phyloP scores from a whole-genome alignment of 164 flowering plant species.

The Nymphaea thermarum region DNA sequence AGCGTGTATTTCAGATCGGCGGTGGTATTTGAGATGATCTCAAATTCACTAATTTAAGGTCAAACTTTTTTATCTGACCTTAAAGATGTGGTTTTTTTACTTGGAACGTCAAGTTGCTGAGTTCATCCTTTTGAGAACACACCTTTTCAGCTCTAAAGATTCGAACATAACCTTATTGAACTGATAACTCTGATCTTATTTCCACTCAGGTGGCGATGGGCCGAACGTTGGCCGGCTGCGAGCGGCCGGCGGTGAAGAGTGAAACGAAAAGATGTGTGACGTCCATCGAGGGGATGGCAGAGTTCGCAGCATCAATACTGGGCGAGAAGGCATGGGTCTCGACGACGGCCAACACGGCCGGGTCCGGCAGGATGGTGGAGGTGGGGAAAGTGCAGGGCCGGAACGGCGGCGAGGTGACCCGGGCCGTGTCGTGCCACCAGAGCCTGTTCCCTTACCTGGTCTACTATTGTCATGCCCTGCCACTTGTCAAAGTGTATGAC shows the following conservation, averaged over 20 bases:
- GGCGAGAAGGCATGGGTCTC: constrained; percentile 38
- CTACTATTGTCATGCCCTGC: constrained; percentile 91
- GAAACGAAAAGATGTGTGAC: constrained; percentile 81
- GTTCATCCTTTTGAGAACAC: background rate
- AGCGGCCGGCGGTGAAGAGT: constrained; percentile 58
- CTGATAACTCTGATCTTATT: background rate
- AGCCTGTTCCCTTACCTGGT: constrained; percentile 69
- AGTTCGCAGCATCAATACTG: constrained; percentile 58
- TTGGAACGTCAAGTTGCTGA: background rate
- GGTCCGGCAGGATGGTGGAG: constrained; percentile 38
- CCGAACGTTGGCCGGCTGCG: constrained; percentile 53
- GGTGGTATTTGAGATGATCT: too few species aligned
- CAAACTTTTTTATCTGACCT: too few species aligned
- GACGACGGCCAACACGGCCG: constrained; percentile 46
- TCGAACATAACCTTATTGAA: background rate
- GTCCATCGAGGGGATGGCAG: constrained; percentile 78
- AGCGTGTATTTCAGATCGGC: too few species aligned
- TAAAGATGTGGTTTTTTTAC: too few species aligned
- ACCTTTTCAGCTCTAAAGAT: background rate
- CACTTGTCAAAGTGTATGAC: constrained; percentile 68
- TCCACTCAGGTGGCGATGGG: constrained; percentile 2
- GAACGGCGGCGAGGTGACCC: constrained; percentile 32
- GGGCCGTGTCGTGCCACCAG: constrained; percentile 81
- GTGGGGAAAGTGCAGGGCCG: constrained; percentile 54
- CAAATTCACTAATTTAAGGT: too few species aligned